Evolutionary conservation across 2,329 filamentous ascomycete genomes (phyloP), one percentile per base, ranked within the genome.

Genomic region (Neocatenulostroma microsporum): DNA sequence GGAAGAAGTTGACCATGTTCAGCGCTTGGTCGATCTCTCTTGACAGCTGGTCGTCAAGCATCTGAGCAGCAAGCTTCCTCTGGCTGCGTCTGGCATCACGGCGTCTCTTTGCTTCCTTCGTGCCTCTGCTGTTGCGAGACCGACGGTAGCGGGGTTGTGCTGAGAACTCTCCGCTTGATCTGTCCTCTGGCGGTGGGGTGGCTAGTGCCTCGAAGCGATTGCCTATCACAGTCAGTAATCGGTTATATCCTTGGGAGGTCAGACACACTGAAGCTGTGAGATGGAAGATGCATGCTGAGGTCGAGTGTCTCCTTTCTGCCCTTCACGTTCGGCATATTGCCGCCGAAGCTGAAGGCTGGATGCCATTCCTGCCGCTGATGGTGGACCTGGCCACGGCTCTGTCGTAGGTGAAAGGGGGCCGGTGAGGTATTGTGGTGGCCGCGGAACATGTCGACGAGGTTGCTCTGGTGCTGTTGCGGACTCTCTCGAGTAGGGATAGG

Each of bases 71-170:
- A 18, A 49, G 40, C 41, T 51, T 53, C 30, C 47, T 47, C 26
- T 37, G 42, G 35, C 49, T 48, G 3, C 51, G 47, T 37, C 52
- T 47, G 15, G 45, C 44, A 34, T 54, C 53, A 30, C 53, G 53
- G n/a, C 54, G 50, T 34, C 45, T 48, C 34, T 53, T 56, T 18
- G 48, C 52, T 26, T 54, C 53, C 35, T 50, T 53, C 9, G 53
- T 54, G 14, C 46, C 49, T 14, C 53, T 42, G 27, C 47, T 51
- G 36, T 55, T 46, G 13, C 53, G 51, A 13, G 40, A 39, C 10
- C 54, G 50, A 21, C 48, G 51, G 21, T 40, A 40, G 13, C 39
- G 34, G 11, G 31, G 35, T 10, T 43, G 33, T 4, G 37, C 29
- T 8, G 43, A 29, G 28, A 40, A 33, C 15, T 42, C 39, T 18